phyloP scores from a whole-genome alignment of 169 alveolate genomes.

The Toxoplasma gondii region DNA sequence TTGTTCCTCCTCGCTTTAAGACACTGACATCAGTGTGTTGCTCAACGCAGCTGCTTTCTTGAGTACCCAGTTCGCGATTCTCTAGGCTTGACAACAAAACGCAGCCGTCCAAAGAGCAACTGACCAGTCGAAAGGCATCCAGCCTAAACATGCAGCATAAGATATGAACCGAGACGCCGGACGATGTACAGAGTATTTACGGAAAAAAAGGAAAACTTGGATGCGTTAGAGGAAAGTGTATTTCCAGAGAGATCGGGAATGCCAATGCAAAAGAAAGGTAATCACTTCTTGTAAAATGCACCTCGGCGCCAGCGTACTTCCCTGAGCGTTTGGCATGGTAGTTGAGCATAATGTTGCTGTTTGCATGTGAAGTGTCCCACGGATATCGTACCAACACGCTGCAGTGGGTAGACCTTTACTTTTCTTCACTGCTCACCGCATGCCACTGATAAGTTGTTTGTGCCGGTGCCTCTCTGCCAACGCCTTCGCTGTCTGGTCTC shows the following conservation, averaged over 20 bases:
- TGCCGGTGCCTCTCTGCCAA: slow-evolving; percentile 1
- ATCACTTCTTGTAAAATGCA: too few relatives aligned
- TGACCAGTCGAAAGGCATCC: slow-evolving; percentile 13
- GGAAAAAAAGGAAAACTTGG: too few relatives aligned
- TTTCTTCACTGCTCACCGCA: background rate
- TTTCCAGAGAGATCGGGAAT: too few relatives aligned
- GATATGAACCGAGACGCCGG: background rate
- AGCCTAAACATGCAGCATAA: background rate
- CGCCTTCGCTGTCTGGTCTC: background rate
- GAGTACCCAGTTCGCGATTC: background rate
- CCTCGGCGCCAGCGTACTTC: too few relatives aligned
- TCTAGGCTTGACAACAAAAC: background rate
- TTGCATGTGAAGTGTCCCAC: too few relatives aligned
- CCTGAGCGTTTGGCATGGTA: too few relatives aligned
- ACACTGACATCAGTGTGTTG: background rate
- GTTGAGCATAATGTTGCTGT: too few relatives aligned
- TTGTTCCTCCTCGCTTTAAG: background rate
- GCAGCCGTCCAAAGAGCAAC: slow-evolving; percentile 12
- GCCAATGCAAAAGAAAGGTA: too few relatives aligned
- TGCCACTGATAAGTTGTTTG: slow-evolving; percentile 5
- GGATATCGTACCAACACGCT: too few relatives aligned
- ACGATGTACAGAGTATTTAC: background rate
- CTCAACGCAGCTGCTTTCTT: background rate
- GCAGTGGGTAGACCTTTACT: too few relatives aligned
- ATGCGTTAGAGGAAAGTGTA: too few relatives aligned